These are phyloP conservation scores for Friedmanniomyces endolithicus DNA, from an alignment of 495 filamentous ascomycete species.

Conservation along the genomic window DNA sequence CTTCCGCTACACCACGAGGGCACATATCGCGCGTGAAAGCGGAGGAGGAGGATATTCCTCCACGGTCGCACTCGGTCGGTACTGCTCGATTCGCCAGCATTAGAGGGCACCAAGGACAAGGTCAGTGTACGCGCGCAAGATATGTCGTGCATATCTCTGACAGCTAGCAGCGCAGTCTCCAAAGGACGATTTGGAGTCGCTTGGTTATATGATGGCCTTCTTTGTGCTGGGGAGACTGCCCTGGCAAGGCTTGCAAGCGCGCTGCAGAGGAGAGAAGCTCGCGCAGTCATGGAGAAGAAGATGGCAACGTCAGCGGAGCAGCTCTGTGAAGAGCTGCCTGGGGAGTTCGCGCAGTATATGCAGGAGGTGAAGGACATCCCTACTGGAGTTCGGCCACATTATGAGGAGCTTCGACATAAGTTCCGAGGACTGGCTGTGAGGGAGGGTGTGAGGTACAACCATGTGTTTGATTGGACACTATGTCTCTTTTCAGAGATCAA, in stretches of 20 bases:
- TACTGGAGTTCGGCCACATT: not conserved
- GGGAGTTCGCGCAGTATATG: not conserved
- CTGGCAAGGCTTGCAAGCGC: not conserved
- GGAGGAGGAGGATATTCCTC: not conserved
- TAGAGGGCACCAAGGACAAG: slow-evolving; percentile 2
- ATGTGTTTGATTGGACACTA: slow-evolving; percentile 3
- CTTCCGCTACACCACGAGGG: too few species aligned
- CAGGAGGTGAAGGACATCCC: not conserved
- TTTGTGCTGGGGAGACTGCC: slow-evolving; percentile 2
- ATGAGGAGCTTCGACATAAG: not conserved
- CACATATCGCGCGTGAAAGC: not conserved
- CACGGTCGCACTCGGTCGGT: slow-evolving; percentile 1
- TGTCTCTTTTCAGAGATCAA: not conserved
- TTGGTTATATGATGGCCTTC: slow-evolving; percentile 2
- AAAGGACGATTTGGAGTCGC: slow-evolving; percentile 4
- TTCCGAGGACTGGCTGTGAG: not conserved
- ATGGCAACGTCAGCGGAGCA: not conserved
- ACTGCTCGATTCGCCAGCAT: slow-evolving; percentile 4
- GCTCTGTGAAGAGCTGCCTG: slow-evolving; percentile 1
- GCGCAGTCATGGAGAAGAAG: slow-evolving; percentile 3
- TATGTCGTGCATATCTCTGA: not conserved
- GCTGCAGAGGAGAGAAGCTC: slow-evolving; percentile 1
- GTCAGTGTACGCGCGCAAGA: not conserved
- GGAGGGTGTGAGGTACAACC: not conserved
- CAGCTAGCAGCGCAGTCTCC: not conserved